Evolutionary conservation across 495 filamentous ascomycete species (phyloP), one percentile per base, ranked within the genome.

Genomic region (Talaromyces adpressus): DNA sequence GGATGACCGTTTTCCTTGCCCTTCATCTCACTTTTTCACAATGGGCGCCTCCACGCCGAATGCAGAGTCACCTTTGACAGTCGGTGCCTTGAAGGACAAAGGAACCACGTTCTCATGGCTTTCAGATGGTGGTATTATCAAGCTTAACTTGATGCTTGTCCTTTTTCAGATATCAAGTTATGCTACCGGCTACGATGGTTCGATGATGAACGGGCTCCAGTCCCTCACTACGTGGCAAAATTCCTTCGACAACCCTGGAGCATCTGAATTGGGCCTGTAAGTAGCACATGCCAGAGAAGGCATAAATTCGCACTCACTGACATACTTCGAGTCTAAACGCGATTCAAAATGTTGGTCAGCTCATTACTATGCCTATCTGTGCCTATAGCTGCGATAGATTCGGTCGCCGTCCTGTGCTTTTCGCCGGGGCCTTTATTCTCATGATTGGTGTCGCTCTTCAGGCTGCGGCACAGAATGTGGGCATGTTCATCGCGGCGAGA

Each of bases 201-300:
- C 66, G 18, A 72, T 73, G 71, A 62, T 73, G n/a, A 73, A 73
- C 60, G 70, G 71, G 12, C 67, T 73, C 6, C 71, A 73, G 36
- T 66, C 65, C 0, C 62, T 72, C 51, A 54, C 56, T 6, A 63
- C 64, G 34, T 73, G 71, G 71, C 65, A 69, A 29, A 7, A 63
- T 4, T 68, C 58, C 32, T 68, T 73, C 56, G 51, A 41, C 20
- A 59, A 64, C 27, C 71, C 71, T 5, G 52, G 22, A 6, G 69
- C 69, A 16, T 61, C 67, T n/a, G 59, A 62, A 2, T 65, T 73
- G 2, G 71, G 71, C 27, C 47, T 52, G 47, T 52, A 52, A 52
- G 47, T 20, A 52, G 2, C 11, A 7, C 47, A 39, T 12, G 1
- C 34, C 9, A 39, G 8, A 1, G 1, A 39, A 3, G 4, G 12